A percentile compares a stretch with the other conserved stretches of the same genome.
These are phyloP conservation scores for Amyloporia xantha DNA, from an alignment of 768 basidiomycete species.

Conservation along the genomic window DNA sequence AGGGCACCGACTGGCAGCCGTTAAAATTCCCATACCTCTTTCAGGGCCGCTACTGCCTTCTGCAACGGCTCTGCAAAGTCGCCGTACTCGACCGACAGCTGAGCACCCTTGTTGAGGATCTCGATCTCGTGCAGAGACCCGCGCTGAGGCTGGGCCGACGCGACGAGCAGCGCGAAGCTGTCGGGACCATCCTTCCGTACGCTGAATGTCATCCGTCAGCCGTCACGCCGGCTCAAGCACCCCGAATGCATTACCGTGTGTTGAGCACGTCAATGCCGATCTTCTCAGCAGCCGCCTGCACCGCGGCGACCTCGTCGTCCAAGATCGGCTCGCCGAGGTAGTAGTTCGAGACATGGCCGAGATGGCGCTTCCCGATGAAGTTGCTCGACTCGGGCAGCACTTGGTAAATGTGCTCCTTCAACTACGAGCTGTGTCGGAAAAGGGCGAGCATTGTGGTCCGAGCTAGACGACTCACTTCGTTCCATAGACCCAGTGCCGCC, in stretches of 20 bases:
- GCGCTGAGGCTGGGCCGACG: constrained; percentile 49
- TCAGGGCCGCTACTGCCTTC: constrained; percentile 48
- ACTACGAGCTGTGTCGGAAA: constrained; percentile 33
- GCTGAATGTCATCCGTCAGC: constrained; percentile 27
- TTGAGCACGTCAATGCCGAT: constrained; percentile 73
- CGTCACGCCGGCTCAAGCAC: background rate
- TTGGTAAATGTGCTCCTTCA: constrained; percentile 72
- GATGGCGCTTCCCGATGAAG: constrained; percentile 71
- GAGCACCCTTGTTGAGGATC: constrained; percentile 34
- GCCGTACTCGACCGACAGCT: constrained; percentile 64
- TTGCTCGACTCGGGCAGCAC: constrained; percentile 55
- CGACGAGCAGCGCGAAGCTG: constrained; percentile 67
- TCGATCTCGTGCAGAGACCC: constrained; percentile 39
- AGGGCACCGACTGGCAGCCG: background rate
- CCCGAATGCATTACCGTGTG: constrained; percentile 51
- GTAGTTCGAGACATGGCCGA: constrained; percentile 80
- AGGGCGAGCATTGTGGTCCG: background rate
- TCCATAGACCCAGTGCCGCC: constrained; percentile 55
- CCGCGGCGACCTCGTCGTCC: constrained; percentile 71
- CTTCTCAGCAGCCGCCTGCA: constrained; percentile 72
- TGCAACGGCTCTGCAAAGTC: constrained; percentile 58
- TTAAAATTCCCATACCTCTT: too few species aligned
- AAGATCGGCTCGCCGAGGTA: constrained; percentile 68
- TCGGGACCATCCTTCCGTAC: constrained; percentile 60
- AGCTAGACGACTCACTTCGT: constrained; percentile 36